Conservation (phyloP, 306 rosid genomes). For the Quillaja saponaria region DNA sequence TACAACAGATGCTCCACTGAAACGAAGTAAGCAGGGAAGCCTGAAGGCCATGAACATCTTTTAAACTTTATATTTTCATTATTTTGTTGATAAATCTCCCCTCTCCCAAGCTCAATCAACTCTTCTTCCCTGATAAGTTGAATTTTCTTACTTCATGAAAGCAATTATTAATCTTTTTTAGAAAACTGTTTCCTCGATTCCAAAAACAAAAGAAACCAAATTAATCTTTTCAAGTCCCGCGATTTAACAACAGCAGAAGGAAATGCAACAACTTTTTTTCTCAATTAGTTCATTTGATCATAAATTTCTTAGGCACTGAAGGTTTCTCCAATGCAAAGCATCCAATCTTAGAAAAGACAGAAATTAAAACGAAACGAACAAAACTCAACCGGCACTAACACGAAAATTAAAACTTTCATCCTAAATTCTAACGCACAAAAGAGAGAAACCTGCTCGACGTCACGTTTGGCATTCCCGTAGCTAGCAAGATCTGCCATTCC, state of each 20-base stretch:
- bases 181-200: neutral
- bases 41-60: too few species aligned
- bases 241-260: neutral
- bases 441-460: slow-evolving; percentile 66
- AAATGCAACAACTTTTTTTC: slow-evolving; percentile 11
- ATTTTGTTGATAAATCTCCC: too few species aligned
- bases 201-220: too few species aligned
- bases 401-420: slow-evolving; percentile 1
- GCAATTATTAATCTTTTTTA: neutral
- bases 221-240: neutral
- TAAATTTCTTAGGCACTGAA: slow-evolving; percentile 13
- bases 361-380: neutral
- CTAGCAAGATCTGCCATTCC: slow-evolving; percentile 99
- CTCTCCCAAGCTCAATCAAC: neutral
- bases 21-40: slow-evolving; percentile 10
- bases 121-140: slow-evolving; percentile 5
- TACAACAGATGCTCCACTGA: slow-evolving; percentile 9
- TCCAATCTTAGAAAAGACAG: neutral
- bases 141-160: neutral
- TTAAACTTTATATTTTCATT: too few species aligned
- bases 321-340: neutral
- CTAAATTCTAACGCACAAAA: slow-evolving; percentile 15
- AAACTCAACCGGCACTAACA: neutral
- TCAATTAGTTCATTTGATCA: slow-evolving; percentile 11
- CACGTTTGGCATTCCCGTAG: slow-evolving; percentile 92